These are phyloP conservation scores for Wickerhamomyces strasburgensis DNA, from an alignment of 805 yeast genomes.

Conservation along the genomic window DNA sequence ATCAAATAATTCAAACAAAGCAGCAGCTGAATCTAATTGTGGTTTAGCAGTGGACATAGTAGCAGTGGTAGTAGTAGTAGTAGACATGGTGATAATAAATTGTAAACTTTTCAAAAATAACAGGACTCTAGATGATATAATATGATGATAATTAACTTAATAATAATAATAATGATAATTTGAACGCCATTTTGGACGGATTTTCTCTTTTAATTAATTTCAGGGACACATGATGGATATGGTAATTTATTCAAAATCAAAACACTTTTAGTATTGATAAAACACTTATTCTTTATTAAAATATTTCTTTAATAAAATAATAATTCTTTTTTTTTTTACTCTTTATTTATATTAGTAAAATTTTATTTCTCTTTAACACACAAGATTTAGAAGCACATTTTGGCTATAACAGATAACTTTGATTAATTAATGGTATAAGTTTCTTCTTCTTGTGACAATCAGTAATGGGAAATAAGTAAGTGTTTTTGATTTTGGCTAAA, in stretches of 20 bases:
- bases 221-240: constrained; percentile 23
- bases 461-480: constrained; percentile 13
- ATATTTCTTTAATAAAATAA: no score
- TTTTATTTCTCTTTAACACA: constrained; percentile 5
- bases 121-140: background rate
- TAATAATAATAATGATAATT: constrained; percentile 4
- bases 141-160: constrained; percentile 1
- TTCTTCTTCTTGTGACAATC: constrained; percentile 9
- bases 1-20: constrained; percentile 26
- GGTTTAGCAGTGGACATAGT: constrained; percentile 4
- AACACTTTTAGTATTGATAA: constrained; percentile 8
- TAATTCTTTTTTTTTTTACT: constrained; percentile 5
- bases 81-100: constrained; percentile 7
- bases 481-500: background rate
- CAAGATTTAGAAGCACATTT: constrained; percentile 26
- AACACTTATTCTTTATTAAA: no score
- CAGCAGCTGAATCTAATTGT: constrained; percentile 15
- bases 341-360: constrained; percentile 6
- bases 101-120: constrained; percentile 7
- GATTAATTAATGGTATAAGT: no score
- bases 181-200: constrained; percentile 27
- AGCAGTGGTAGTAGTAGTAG: constrained; percentile 6
- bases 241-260: constrained; percentile 11
- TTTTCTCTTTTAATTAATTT: constrained; percentile 7
- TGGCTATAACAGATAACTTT: no score